Percentiles rank a stretch among this genome's conserved stretches.
Conservation (phyloP, 2,329 filamentous ascomycete species). For the Alternaria dauci region DNA sequence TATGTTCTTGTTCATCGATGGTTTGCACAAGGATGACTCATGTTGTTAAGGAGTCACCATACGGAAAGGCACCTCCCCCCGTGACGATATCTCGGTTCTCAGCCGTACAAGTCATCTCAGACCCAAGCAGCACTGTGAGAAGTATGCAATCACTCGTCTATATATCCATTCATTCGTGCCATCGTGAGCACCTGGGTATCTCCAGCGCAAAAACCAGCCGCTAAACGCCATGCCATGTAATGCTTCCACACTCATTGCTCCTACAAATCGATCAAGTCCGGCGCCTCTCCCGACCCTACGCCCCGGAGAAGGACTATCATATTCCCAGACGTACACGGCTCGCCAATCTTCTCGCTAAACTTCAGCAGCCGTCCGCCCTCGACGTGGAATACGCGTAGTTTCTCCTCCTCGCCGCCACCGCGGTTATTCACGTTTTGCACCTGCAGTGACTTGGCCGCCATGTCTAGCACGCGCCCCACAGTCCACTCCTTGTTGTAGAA, state of each 20-base stretch:
- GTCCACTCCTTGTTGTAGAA: constrained; percentile 76
- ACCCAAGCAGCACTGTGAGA: not conserved
- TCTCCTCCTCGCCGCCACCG: constrained; percentile 76
- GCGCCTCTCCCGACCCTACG: constrained; percentile 75
- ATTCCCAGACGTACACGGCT: constrained; percentile 78
- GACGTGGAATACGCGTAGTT: constrained; percentile 89
- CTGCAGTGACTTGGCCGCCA: constrained; percentile 78
- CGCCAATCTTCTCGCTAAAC: constrained; percentile 85
- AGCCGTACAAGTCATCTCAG: not conserved
- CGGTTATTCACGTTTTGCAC: constrained; percentile 86
- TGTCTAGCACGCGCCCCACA: constrained; percentile 82
- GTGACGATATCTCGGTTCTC: not conserved
- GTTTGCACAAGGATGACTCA: not conserved
- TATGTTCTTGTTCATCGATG: fast-evolving
- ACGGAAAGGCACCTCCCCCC: not conserved
- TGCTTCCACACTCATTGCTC: not conserved
- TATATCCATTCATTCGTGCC: not conserved
- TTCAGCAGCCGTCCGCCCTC: constrained; percentile 87
- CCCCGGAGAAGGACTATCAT: constrained; percentile 89
- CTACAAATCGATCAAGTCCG: constrained; percentile 70
- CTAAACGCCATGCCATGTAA: constrained; percentile 3
- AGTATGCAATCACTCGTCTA: not conserved
- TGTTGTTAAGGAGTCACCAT: not conserved
- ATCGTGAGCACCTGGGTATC: constrained; percentile 22
- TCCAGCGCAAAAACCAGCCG: constrained; percentile 10